phyloP scores from a whole-genome alignment of 2,329 filamentous ascomycete genomes.

The Scedosporium boydii region DNA sequence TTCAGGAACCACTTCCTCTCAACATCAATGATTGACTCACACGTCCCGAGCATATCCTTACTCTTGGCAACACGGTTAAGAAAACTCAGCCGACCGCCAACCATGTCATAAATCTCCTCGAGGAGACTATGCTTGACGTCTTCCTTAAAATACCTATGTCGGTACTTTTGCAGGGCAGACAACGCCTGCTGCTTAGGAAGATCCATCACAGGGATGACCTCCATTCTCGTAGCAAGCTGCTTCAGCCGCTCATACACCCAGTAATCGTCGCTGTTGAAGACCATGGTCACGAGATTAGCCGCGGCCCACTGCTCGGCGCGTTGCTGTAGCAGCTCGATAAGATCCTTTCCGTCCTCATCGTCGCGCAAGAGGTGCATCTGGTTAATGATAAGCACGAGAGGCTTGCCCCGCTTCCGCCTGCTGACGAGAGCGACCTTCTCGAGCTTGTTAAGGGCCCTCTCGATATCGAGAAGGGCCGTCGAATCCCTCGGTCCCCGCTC shows the following conservation, averaged over 20 bases:
- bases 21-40: conserved; percentile 56
- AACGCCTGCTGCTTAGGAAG: conserved; percentile 71
- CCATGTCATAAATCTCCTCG: conserved; percentile 71
- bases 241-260: conserved; percentile 97
- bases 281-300: conserved; percentile 77
- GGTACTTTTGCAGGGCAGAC: conserved; percentile 66
- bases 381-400: conserved; percentile 89
- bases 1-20: conserved; percentile 73
- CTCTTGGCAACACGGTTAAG: conserved; percentile 86
- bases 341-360: conserved; percentile 83
- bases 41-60: conserved; percentile 67
- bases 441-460: conserved; percentile 92
- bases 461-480: conserved; percentile 86
- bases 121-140: conserved; percentile 44
- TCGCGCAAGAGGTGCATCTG: conserved; percentile 85
- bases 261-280: conserved; percentile 96
- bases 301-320: conserved; percentile 95
- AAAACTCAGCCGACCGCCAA: conserved; percentile 83
- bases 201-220: conserved; percentile 79
- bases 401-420: conserved; percentile 50
- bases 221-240: conserved; percentile 87
- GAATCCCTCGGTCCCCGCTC: conserved; percentile 88
- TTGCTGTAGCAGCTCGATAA: conserved; percentile 91
- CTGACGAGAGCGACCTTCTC: conserved; percentile 84
- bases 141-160: conserved; percentile 67